A percentile compares a stretch with the other conserved stretches of the same genome.
phyloP scores from a whole-genome alignment of 1,139 yeast genomes.

The Pichia norvegensis region DNA sequence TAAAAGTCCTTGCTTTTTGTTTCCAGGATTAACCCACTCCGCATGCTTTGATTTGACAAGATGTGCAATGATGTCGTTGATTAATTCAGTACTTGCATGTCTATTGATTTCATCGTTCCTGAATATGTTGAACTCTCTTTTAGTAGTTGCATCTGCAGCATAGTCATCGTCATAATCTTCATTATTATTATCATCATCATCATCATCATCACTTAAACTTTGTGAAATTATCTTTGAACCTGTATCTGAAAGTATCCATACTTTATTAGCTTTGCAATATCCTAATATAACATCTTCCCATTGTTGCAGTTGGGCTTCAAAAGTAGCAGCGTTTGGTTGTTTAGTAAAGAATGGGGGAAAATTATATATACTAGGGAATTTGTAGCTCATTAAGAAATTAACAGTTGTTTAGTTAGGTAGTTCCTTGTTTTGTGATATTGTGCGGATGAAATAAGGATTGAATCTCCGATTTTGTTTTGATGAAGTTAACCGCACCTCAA shows the following conservation, averaged over 20 bases:
- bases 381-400: not conserved
- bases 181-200: constrained; percentile 20
- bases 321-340: constrained; percentile 77
- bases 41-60: constrained; percentile 52
- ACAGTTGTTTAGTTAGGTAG: not conserved
- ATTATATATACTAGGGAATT: constrained; percentile 66
- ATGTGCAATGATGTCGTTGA: constrained; percentile 46
- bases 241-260: constrained; percentile 32
- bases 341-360: constrained; percentile 91
- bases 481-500: not conserved
- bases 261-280: constrained; percentile 51
- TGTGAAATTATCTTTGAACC: constrained; percentile 11
- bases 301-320: constrained; percentile 57
- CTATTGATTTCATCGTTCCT: constrained; percentile 4
- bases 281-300: constrained; percentile 52
- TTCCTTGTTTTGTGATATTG: not conserved
- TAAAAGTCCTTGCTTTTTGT: constrained; percentile 39
- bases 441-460: not conserved
- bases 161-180: constrained; percentile 17
- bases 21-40: constrained; percentile 40
- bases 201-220: constrained; percentile 19
- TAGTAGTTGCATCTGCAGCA: constrained; percentile 41
- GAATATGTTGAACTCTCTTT: constrained; percentile 34
- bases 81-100: constrained; percentile 30
- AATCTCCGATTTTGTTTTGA: not conserved